Evolutionary conservation across 2,329 filamentous ascomycete species (phyloP).

Genomic region (Cryphonectria naterciae): DNA sequence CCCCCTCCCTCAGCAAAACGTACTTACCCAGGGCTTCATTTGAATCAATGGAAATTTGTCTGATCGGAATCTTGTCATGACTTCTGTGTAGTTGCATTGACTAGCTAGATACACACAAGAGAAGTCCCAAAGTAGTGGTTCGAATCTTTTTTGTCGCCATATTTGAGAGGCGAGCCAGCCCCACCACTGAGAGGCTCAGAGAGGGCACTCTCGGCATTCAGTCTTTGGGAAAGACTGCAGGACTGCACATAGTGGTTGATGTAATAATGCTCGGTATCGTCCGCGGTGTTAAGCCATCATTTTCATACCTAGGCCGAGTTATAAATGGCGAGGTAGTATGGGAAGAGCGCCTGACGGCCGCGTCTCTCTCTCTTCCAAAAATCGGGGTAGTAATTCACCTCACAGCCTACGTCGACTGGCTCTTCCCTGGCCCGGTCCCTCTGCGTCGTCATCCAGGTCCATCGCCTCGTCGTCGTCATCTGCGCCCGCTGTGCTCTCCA

Average conservation of each 20-base stretch:
- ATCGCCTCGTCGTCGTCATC: conserved; percentile 54
- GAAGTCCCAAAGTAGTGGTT: not conserved
- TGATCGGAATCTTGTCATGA: not conserved
- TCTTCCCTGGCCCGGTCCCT: conserved; percentile 55
- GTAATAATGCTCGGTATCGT: not conserved
- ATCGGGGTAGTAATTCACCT: not conserved
- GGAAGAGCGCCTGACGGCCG: not conserved
- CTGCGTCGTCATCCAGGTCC: conserved; percentile 59
- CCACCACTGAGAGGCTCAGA: not conserved
- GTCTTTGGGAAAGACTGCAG: too few relatives aligned
- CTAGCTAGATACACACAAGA: not conserved
- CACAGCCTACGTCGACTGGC: conserved; percentile 59
- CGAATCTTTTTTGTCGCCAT: not conserved
- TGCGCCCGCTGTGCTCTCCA: conserved; percentile 46
- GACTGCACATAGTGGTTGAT: not conserved
- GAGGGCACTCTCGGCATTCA: not conserved
- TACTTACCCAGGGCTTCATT: not conserved
- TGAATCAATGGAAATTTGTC: not conserved
- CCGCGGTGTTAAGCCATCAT: not conserved
- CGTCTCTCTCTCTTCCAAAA: not conserved
- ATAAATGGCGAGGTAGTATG: not conserved
- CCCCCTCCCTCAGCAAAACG: not conserved
- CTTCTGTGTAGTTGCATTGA: not conserved
- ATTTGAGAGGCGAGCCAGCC: not conserved
- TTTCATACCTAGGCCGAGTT: not conserved